These are phyloP conservation scores for Sarcodon sp. DNA, from an alignment of 768 basidiomycete species.

Conservation along the genomic window DNA sequence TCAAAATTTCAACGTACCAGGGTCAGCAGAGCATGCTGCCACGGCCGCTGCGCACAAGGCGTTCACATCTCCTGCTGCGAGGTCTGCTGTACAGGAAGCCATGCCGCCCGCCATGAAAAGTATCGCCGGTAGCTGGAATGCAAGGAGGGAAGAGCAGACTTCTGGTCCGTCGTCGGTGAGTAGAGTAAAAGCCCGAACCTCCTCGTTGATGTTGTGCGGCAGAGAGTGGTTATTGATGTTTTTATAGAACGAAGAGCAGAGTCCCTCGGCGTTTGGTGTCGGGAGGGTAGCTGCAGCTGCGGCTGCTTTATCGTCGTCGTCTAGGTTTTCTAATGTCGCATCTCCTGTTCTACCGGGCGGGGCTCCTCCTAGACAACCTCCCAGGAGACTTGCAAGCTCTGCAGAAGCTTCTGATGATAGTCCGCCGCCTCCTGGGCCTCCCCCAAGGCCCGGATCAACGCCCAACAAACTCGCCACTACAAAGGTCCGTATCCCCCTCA, in stretches of 20 bases:
- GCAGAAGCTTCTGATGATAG: constrained; percentile 5
- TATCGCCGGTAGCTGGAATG: background rate
- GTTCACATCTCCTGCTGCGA: background rate
- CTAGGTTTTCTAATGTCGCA: background rate
- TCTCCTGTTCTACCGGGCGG: background rate
- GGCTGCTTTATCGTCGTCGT: constrained; percentile 21
- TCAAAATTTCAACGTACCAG: constrained; percentile 9
- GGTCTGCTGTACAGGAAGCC: constrained; percentile 4
- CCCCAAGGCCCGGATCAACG: constrained; percentile 4
- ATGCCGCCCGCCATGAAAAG: background rate
- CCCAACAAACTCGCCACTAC: constrained; percentile 8
- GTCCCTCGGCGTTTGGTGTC: constrained; percentile 7
- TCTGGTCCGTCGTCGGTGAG: background rate
- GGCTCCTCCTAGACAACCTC: constrained; percentile 6
- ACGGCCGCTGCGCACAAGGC: constrained; percentile 1
- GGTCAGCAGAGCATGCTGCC: constrained; percentile 4
- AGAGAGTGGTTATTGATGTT: too few relatives aligned
- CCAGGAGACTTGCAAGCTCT: constrained; percentile 6
- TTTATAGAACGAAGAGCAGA: background rate
- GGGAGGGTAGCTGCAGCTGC: constrained; percentile 50
- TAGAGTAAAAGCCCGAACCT: background rate
- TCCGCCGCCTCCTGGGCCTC: constrained; percentile 4
- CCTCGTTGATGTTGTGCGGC: background rate
- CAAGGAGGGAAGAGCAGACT: background rate
- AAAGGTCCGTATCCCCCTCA: constrained; percentile 7